phyloP scores from a whole-genome alignment of 2,329 filamentous ascomycete species.

The Fusarium sp. region DNA sequence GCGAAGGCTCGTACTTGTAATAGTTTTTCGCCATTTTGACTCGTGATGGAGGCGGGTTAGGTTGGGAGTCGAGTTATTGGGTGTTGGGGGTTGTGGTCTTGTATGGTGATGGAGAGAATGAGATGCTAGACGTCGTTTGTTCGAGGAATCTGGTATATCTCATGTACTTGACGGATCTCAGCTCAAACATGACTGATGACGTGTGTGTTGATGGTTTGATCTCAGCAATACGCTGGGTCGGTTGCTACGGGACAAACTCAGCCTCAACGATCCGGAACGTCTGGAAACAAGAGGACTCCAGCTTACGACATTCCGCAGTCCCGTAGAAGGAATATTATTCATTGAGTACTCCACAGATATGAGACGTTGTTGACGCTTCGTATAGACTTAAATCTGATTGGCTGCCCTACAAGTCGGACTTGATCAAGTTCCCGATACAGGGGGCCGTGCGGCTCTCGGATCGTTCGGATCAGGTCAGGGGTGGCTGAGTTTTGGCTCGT shows the following conservation, averaged over 20 bases:
- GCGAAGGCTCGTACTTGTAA: constrained; percentile 1
- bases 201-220: neutral
- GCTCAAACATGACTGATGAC: neutral
- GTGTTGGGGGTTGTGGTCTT: neutral
- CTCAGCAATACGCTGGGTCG: neutral
- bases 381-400: neutral
- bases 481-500: neutral
- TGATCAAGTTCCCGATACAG: neutral
- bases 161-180: neutral
- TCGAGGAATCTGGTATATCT: neutral
- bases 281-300: neutral
- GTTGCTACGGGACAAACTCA: neutral
- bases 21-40: neutral
- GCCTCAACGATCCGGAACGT: neutral
- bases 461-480: neutral
- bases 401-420: neutral
- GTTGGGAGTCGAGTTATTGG: neutral
- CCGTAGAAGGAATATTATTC: neutral
- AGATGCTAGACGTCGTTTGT: neutral
- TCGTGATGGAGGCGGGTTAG: too few species aligned
- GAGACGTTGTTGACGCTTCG: neutral
- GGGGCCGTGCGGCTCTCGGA: neutral
- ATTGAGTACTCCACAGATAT: neutral
- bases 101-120: neutral
- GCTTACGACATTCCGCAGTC: neutral